phyloP scores from a whole-genome alignment of 129 eudicot species.

The Kitagawia praeruptora region DNA sequence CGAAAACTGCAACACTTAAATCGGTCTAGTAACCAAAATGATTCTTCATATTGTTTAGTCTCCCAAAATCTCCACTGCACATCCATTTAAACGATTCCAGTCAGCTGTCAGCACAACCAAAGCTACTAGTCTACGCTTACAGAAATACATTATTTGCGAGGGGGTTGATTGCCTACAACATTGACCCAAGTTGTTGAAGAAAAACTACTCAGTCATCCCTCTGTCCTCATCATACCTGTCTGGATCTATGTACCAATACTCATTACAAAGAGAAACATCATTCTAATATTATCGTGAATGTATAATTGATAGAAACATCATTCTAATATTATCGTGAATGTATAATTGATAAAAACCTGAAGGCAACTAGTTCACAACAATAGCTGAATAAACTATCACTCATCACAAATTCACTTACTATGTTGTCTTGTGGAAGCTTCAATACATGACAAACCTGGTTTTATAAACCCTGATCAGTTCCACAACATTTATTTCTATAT shows the following conservation, averaged over 20 bases:
- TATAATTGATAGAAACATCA: background rate
- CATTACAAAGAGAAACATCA: background rate
- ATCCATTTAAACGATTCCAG: no score
- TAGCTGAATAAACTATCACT: background rate
- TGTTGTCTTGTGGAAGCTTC: background rate
- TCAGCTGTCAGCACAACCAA: no score
- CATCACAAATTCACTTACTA: background rate
- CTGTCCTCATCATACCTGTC: background rate
- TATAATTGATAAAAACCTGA: background rate
- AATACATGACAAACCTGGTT: background rate
- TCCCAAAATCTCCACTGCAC: no score
- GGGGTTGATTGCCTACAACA: background rate
- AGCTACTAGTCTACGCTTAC: no score
- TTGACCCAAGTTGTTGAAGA: background rate
- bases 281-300: background rate
- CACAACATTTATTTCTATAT: background rate
- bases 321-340: background rate
- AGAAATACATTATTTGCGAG: background rate
- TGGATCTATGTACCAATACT: no score
- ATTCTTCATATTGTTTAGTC: no score
- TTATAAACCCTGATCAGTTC: background rate
- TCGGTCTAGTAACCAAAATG: no score
- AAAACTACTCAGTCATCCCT: background rate
- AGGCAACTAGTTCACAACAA: background rate
- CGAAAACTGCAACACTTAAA: no score